Evolutionary conservation across 306 rosid genomes (phyloP), one percentile per base, ranked within the genome.

Genomic region (Senna tora): DNA sequence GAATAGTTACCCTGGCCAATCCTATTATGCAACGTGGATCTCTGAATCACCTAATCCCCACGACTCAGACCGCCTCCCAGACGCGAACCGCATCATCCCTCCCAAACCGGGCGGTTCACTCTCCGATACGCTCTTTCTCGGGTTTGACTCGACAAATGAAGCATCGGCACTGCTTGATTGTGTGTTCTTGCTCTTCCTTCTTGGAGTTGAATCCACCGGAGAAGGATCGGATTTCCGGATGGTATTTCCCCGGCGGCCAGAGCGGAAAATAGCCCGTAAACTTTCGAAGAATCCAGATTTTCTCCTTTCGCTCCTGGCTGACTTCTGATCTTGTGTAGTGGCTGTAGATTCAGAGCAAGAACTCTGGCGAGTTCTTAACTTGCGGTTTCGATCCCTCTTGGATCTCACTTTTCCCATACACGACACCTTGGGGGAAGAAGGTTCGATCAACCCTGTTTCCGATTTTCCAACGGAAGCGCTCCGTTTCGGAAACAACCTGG

Each of bases 341-440:
- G 49, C 56, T 1, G 81, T 12, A 1, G 79, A 15, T 28, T 67
- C 75, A 5, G 73, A 28, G n/a, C 59, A 19, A 16, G 81, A 14
- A 12, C 54, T 55, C 1, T 58, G 81, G 20, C 84, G 81, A 52
- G 4, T 80, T 79, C 78, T 75, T 61, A 74, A 57, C 69, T 82
- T 69, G 0, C 95, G 88, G 67, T 81, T 90, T 43, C 87, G 88
- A 73, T 92, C 98, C 38, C 87, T 77, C 81, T 84, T 94, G 53
- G 99, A 94, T 77, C 91, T 86, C 79, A 94, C 99, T 32, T 87
- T 80, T 9, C 99, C 99, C 82, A 89, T 89, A 62, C 99, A 94
- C 0, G 99, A 94, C 3, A 94, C 99, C 73, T 94, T 94, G 2
- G 99, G 99, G 49, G 99, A 94, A 0, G 97, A 85, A 1, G 99